Base-by-base conservation (phyloP, 2,329 filamentous ascomycete species). In the Diaporthe aspalathi region DNA sequence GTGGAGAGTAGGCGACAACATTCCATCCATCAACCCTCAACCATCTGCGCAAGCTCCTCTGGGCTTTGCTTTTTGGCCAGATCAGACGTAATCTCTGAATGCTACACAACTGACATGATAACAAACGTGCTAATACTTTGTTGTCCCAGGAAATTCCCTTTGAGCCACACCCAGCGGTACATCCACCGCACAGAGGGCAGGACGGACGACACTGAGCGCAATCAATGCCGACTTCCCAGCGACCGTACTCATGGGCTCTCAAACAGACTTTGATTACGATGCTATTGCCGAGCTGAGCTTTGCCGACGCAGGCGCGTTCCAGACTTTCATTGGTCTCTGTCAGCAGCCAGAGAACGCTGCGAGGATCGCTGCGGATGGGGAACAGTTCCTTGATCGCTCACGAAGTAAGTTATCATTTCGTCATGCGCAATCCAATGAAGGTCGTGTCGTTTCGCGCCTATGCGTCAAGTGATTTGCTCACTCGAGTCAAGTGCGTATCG, bases 201-300 rank as follows among this genome's bases (percentile, higher is more conserved):
- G 14, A 35, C 6, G 9, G 68, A 66, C 16, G 56, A 52, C 12
- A 68, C 68, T 2, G 65, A 67, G 60, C 72, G 74, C 14, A 73
- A 70, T 5, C 14, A 73, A 70, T 5, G 68, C 54, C 1, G 52
- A 50, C 52, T 72, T 56, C 47, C 67, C 76, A 11, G 74, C 70
- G 12, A 66, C 52, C 20, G 70, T 76, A 8, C 60, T 76, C 9
- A 62, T 72, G 12, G 75, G 76, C 20, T 62, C 70, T 17, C 75
- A 75, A 43, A 67, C 54, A 17, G 73, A 72, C 22, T 71, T 76
- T 8, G 73, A 73, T 20, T 75, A 72, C 16, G 75, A 77, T 11
- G 75, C 75, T 5, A 60, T 77, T 3, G 76, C 75, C 1, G 73
- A 76, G 29, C 54, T 77, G 6, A 74, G 54, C 8, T 77, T 70